These are phyloP conservation scores for Fusarium mundagurra DNA, from an alignment of 2,329 filamentous ascomycete species.

Conservation along the genomic window DNA sequence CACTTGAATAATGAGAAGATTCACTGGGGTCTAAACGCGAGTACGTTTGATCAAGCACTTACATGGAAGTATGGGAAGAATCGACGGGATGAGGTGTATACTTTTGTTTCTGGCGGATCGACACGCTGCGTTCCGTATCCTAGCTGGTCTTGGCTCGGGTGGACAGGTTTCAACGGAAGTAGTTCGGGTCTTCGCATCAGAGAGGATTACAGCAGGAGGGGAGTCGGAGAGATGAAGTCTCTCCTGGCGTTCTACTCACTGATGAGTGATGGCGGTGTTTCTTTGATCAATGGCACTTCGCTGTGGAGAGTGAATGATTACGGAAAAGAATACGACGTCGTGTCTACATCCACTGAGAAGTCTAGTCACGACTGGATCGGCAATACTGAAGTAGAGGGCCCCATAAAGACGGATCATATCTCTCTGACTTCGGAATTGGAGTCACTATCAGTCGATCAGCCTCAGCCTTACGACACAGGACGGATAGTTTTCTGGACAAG, in stretches of 20 bases:
- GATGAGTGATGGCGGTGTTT: not conserved
- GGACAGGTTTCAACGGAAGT: not conserved
- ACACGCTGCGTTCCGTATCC: not conserved
- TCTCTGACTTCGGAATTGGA: not conserved
- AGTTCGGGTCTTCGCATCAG: not conserved
- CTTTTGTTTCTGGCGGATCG: not conserved
- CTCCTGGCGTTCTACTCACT: not conserved
- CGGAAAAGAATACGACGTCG: not conserved
- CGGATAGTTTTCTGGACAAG: conserved; percentile 8
- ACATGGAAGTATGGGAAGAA: not conserved
- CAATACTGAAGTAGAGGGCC: not conserved
- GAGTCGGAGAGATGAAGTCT: not conserved
- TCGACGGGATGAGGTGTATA: conserved; percentile 1
- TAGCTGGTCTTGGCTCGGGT: conserved; percentile 9
- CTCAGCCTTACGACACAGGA: not conserved
- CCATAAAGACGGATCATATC: not conserved
- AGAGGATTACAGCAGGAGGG: not conserved
- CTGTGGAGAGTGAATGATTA: not conserved
- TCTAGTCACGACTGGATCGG: not conserved
- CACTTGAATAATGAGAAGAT: conserved; percentile 15
- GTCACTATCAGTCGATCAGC: not conserved
- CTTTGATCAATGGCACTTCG: not conserved
- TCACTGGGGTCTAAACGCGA: conserved; percentile 5
- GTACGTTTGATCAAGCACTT: conserved; percentile 1
- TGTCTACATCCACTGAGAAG: too few species aligned